Conservation (phyloP, 2,329 filamentous ascomycete species). For the Coniella vitis region DNA sequence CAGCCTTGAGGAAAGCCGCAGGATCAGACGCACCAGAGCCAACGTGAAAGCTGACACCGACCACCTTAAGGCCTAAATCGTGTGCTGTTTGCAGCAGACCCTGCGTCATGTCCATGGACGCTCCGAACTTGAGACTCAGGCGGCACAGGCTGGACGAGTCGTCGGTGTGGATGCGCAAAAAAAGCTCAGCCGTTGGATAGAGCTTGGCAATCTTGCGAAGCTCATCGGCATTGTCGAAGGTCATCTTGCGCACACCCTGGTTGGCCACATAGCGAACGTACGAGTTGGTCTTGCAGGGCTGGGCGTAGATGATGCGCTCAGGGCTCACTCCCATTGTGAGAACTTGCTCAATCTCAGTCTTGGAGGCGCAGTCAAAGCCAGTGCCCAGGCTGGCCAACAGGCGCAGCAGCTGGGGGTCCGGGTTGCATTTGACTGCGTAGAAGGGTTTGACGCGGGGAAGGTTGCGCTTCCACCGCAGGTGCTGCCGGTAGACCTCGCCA, state of each 20-base stretch:
- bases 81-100: slow-evolving; percentile 73
- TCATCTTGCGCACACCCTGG: slow-evolving; percentile 92
- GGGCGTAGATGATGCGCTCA: slow-evolving; percentile 93
- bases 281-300: slow-evolving; percentile 99
- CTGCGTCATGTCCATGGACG: slow-evolving; percentile 74
- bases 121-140: slow-evolving; percentile 95
- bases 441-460: slow-evolving; percentile 90
- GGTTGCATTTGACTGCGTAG: slow-evolving; percentile 99
- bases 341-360: slow-evolving; percentile 92
- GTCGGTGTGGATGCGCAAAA: slow-evolving; percentile 90
- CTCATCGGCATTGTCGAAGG: slow-evolving; percentile 97
- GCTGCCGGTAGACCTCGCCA: slow-evolving; percentile 97
- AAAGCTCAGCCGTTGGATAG: slow-evolving; percentile 83
- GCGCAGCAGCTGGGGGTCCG: slow-evolving; percentile 79
- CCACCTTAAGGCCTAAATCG: slow-evolving; percentile 78
- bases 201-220: slow-evolving; percentile 95
- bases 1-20: slow-evolving; percentile 82
- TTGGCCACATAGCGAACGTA: slow-evolving; percentile 87
- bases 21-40: slow-evolving; percentile 94
- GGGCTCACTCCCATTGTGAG: slow-evolving; percentile 76
- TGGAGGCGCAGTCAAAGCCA: slow-evolving; percentile 97
- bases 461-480: slow-evolving; percentile 95
- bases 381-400: slow-evolving; percentile 84
- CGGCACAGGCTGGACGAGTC: slow-evolving; percentile 92
- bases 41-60: slow-evolving; percentile 96